Conservation (phyloP, 176 grass and related monocot species). For the Coix lacrymajobi region DNA sequence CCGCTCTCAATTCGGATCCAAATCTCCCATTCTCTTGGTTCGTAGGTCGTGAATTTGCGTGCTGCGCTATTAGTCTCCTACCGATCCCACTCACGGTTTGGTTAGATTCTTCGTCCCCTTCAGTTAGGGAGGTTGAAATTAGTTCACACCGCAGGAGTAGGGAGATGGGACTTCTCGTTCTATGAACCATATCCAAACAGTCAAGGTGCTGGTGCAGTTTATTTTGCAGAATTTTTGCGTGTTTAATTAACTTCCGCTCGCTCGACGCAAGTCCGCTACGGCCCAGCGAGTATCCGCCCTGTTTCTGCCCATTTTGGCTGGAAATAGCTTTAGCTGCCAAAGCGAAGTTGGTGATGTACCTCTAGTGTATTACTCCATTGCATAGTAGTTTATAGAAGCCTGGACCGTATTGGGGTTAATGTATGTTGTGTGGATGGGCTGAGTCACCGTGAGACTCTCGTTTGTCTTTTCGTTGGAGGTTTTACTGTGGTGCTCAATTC, state of each 20-base stretch:
- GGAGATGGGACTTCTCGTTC: neutral
- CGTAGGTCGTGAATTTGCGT: neutral
- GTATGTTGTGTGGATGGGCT: neutral
- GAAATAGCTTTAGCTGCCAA: neutral
- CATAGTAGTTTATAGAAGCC: neutral
- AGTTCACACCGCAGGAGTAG: neutral
- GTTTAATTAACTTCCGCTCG: neutral
- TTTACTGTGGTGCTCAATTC: slow-evolving; percentile 12
- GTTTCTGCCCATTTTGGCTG: slow-evolving; percentile 17
- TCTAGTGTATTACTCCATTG: neutral
- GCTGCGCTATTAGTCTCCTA: neutral
- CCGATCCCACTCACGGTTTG: neutral
- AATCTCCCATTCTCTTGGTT: neutral
- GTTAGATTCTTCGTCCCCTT: neutral
- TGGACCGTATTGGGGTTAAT: neutral
- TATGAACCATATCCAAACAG: neutral
- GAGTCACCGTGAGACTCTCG: neutral
- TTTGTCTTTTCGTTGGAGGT: neutral
- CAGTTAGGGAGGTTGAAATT: slow-evolving; percentile 13
- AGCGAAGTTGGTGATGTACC: neutral
- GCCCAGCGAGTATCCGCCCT: neutral
- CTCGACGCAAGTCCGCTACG: neutral
- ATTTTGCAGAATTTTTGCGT: neutral
- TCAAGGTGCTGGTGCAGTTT: neutral
- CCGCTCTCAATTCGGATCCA: slow-evolving; percentile 22